These are phyloP conservation scores for Cucurbita argyrosperma DNA, from an alignment of 306 rosid genomes.

Conservation along the genomic window DNA sequence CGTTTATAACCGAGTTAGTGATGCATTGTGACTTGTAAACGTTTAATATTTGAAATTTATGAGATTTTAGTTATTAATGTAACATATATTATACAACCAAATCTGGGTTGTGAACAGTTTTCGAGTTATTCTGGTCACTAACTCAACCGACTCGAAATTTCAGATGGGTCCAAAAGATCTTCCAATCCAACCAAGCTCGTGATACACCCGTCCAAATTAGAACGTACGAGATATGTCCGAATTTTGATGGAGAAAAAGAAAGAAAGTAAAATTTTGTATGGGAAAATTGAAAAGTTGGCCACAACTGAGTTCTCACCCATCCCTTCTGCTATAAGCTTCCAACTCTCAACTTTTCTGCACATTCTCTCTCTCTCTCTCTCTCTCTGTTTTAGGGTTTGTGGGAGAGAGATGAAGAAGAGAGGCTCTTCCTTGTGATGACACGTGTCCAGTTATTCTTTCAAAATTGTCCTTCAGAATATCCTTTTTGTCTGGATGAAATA, in stretches of 20 bases:
- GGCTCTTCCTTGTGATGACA: slow-evolving; percentile 29
- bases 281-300: not conserved
- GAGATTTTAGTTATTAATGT: too few species aligned
- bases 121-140: too few species aligned
- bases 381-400: slow-evolving; percentile 7
- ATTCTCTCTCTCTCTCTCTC: slow-evolving; percentile 38
- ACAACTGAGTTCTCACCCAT: slow-evolving; percentile 15
- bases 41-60: too few species aligned
- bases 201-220: too few species aligned
- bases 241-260: not conserved
- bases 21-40: too few species aligned
- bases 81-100: too few species aligned
- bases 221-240: too few species aligned
- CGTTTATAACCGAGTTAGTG: too few species aligned
- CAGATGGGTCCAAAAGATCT: too few species aligned
- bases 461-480: slow-evolving; percentile 69
- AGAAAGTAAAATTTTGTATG: not conserved
- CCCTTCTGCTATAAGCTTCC: slow-evolving; percentile 67
- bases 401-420: slow-evolving; percentile 3
- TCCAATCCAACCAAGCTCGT: too few species aligned
- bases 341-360: slow-evolving; percentile 61
- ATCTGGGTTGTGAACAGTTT: too few species aligned
- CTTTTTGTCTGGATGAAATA: slow-evolving; percentile 51
- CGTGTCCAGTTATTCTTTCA: slow-evolving; percentile 44
- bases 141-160: too few species aligned